Conservation (phyloP, 345 rosid genomes). For the Eucalyptus tenuipes region DNA sequence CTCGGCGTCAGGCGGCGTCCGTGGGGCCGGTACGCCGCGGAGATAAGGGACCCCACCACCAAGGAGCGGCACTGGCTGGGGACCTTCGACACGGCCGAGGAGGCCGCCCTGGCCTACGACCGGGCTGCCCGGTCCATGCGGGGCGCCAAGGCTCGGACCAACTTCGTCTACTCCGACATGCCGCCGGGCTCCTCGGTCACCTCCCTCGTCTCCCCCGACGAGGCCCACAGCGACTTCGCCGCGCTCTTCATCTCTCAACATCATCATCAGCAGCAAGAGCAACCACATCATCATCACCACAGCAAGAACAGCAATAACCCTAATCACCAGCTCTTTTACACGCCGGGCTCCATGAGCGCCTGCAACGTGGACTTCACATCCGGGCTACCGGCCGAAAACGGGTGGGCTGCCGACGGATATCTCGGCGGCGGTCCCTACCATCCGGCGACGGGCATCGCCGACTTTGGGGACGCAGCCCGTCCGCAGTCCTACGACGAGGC, state of each 20-base stretch:
- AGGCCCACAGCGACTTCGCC: conserved; percentile 37
- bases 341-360: not conserved
- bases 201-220: conserved; percentile 78
- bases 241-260: conserved; percentile 19
- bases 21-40: conserved; percentile 95
- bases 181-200: conserved; percentile 80
- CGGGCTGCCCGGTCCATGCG: conserved; percentile 87
- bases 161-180: conserved; percentile 88
- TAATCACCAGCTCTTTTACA: conserved; percentile 3
- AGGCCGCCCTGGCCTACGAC: conserved; percentile 90
- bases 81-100: conserved; percentile 82
- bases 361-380: not conserved
- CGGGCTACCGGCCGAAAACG: not conserved
- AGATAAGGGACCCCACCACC: conserved; percentile 86
- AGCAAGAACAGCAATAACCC: not conserved
- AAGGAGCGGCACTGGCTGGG: conserved; percentile 95
- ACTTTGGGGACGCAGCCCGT: not conserved
- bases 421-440: conserved; percentile 7
- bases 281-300: not conserved
- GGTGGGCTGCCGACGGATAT: conserved; percentile 14
- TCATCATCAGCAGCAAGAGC: not conserved
- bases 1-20: conserved; percentile 93
- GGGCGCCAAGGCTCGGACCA: conserved; percentile 77
- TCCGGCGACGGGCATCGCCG: conserved; percentile 14
- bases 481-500: conserved; percentile 9